These are phyloP conservation scores for Elongisporangium senticosum DNA, from an alignment of 352 stramenopile genomes.

Conservation along the genomic window DNA sequence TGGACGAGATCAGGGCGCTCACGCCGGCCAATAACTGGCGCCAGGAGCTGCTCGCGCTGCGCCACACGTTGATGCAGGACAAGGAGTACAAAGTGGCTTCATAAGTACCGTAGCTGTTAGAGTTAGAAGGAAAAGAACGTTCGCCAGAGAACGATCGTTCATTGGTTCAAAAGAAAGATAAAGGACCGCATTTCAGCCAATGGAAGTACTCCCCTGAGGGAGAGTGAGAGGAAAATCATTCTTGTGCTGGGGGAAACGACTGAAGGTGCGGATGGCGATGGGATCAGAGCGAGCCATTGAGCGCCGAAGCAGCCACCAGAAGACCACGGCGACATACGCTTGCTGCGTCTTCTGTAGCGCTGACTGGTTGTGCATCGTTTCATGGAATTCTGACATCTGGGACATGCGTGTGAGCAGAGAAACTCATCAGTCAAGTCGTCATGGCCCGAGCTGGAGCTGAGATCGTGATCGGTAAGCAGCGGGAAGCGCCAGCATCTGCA, in stretches of 20 bases:
- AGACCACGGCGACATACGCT: not conserved
- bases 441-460: conserved; percentile 79
- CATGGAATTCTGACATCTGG: not conserved
- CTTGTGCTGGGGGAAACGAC: not conserved
- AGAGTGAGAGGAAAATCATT: conserved; percentile 4
- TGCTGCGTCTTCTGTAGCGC: not conserved
- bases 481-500: not conserved
- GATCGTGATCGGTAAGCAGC: conserved; percentile 62
- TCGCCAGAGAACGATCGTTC: not conserved
- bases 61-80: conserved; percentile 53
- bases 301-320: not conserved
- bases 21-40: conserved; percentile 88
- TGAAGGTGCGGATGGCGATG: not conserved
- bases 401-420: not conserved
- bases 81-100: conserved; percentile 42
- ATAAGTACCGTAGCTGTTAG: not conserved
- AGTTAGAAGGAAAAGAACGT: not conserved
- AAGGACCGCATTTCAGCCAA: conserved; percentile 18
- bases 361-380: not conserved
- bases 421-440: conserved; percentile 1
- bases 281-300: not conserved
- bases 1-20: conserved; percentile 85
- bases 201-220: conserved; percentile 6
- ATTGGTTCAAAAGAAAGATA: conserved; percentile 17
- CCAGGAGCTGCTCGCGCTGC: conserved; percentile 49